Conservation (phyloP, 2,329 filamentous ascomycete genomes). For the Fusarium praegraminearum region DNA sequence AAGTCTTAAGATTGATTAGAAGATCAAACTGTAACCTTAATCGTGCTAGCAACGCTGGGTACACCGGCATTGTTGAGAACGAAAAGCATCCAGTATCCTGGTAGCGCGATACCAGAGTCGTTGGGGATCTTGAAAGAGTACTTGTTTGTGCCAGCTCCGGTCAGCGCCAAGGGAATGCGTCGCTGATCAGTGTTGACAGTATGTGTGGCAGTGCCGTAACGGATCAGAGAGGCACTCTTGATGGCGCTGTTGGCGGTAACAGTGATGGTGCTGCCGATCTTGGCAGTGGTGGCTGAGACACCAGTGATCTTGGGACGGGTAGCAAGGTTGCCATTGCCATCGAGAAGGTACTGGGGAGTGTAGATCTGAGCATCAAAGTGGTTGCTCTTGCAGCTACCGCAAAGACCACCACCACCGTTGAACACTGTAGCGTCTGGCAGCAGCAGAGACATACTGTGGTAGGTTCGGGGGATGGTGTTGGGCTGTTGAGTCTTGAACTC, state of each 20-base stretch:
- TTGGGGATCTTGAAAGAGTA: constrained; percentile 32
- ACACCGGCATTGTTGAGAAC: constrained; percentile 36
- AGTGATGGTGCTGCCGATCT: constrained; percentile 30
- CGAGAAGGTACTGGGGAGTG: constrained; percentile 34
- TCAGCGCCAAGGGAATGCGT: constrained; percentile 30
- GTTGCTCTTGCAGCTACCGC: constrained; percentile 30
- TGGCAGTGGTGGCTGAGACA: constrained; percentile 24
- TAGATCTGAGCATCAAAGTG: constrained; percentile 43
- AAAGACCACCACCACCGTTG: constrained; percentile 32
- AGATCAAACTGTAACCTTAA: constrained; percentile 28
- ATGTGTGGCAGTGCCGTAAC: constrained; percentile 40
- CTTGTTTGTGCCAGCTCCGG: constrained; percentile 23
- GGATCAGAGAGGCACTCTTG: constrained; percentile 31
- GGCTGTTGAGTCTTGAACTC: constrained; percentile 25
- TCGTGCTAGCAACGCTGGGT: constrained; percentile 37
- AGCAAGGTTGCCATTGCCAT: constrained; percentile 29
- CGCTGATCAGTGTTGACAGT: constrained; percentile 42
- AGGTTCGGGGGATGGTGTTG: constrained; percentile 29
- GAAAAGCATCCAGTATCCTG: constrained; percentile 43
- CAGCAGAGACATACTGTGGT: constrained; percentile 36
- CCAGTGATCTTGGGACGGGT: constrained; percentile 29
- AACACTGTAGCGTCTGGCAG: constrained; percentile 37
- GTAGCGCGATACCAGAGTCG: constrained; percentile 36
- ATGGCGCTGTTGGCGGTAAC: constrained; percentile 24
- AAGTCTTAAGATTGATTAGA: not conserved